Conservation (phyloP, 192 early-diverging fungal species). For the Diversispora eburnea region DNA sequence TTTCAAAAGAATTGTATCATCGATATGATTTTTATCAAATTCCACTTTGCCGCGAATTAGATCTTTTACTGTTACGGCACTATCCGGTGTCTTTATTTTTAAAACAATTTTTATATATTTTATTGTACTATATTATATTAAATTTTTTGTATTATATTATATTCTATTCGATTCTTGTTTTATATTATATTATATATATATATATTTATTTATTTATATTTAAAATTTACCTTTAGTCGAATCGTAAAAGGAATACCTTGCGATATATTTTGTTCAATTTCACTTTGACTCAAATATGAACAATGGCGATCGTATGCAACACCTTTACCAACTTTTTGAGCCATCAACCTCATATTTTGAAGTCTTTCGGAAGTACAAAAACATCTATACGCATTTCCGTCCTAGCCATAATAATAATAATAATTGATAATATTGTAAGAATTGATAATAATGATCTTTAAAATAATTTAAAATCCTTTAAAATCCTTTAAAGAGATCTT, state of each 20-base stretch:
- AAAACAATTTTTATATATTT: not conserved
- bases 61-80: conserved; percentile 60
- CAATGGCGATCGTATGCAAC: conserved; percentile 83
- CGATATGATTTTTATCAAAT: conserved; percentile 71
- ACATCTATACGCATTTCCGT: conserved; percentile 81
- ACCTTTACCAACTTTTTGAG: conserved; percentile 51
- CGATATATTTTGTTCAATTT: conserved; percentile 61
- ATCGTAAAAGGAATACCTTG: conserved; percentile 60
- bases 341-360: conserved; percentile 49
- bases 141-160: too few species aligned
- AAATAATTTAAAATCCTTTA: not conserved
- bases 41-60: conserved; percentile 70
- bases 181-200: too few species aligned
- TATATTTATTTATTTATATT: too few species aligned
- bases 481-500: not conserved
- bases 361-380: conserved; percentile 78
- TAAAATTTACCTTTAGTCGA: conserved; percentile 63
- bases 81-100: conserved; percentile 45
- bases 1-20: conserved; percentile 88
- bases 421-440: not conserved
- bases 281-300: conserved; percentile 56
- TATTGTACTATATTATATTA: too few species aligned
- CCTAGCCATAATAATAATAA: conserved; percentile 21
- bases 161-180: too few species aligned
- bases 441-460: not conserved